Conservation (phyloP, 139 green algal genomes). For the Tetradesmus obliquus region DNA sequence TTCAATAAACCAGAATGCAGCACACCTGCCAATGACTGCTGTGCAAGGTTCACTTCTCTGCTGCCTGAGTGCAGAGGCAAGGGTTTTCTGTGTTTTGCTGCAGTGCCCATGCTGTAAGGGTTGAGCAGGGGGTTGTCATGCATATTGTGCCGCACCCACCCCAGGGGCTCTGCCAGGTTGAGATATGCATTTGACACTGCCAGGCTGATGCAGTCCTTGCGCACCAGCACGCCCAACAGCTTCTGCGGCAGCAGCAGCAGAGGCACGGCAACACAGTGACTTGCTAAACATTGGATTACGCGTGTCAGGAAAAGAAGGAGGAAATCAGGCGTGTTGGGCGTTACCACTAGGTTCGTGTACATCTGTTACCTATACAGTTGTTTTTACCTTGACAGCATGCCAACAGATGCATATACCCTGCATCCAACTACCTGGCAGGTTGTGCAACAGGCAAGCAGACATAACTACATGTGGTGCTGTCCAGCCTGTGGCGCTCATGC, state of each 20-base stretch:
- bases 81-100: too few species aligned
- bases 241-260: constrained; percentile 29
- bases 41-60: not conserved
- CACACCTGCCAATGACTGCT: not conserved
- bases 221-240: constrained; percentile 30
- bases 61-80: not conserved
- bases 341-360: too few species aligned
- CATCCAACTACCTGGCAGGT: not conserved
- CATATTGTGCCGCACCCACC: not conserved
- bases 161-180: constrained; percentile 33
- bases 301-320: too few species aligned
- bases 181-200: constrained; percentile 32
- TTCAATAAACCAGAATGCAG: too few species aligned
- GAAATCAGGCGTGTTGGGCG: too few species aligned
- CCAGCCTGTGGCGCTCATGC: too few species aligned
- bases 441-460: not conserved
- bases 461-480: too few species aligned
- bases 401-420: not conserved
- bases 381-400: too few species aligned
- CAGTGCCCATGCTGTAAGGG: too few species aligned
- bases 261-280: not conserved
- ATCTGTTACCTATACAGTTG: too few species aligned
- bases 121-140: too few species aligned
- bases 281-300: not conserved
- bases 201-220: constrained; percentile 40